phyloP scores from a whole-genome alignment of 2,329 filamentous ascomycete genomes.

The Xylariaceae sp. region DNA sequence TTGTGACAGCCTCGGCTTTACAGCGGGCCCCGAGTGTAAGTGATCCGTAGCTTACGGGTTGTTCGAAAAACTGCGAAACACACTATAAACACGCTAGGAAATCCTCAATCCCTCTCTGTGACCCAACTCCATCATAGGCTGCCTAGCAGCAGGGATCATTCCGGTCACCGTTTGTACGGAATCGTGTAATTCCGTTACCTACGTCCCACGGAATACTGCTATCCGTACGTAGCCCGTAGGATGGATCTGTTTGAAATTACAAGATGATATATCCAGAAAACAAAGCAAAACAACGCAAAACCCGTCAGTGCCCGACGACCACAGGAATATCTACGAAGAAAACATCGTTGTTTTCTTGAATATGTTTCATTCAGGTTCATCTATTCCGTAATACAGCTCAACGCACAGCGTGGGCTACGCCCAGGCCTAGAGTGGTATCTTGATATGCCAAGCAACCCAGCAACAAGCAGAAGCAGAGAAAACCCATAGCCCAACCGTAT shows the following conservation, averaged over 20 bases:
- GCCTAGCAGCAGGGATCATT: no score
- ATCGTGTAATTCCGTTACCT: neutral
- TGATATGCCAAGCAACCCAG: slow-evolving; percentile 8
- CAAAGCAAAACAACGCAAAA: no score
- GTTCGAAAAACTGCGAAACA: neutral
- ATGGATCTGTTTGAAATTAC: neutral
- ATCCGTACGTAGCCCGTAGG: neutral
- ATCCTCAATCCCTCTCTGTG: no score
- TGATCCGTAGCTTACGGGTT: neutral
- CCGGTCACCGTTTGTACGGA: neutral
- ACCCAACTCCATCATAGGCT: no score
- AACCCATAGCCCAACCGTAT: slow-evolving; percentile 1
- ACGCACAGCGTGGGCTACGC: neutral
- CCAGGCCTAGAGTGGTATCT: slow-evolving; percentile 12
- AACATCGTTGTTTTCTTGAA: neutral
- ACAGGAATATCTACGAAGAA: neutral
- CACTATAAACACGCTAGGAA: no score
- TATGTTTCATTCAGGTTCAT: no score
- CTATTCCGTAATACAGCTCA: neutral
- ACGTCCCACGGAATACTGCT: neutral
- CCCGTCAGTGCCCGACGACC: no score
- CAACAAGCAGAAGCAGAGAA: neutral
- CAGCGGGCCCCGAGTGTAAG: neutral
- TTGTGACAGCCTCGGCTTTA: neutral
- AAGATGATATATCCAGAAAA: no score